Conservation (phyloP, 2,329 filamentous ascomycete genomes). For the Pyrenochaeta sp. region DNA sequence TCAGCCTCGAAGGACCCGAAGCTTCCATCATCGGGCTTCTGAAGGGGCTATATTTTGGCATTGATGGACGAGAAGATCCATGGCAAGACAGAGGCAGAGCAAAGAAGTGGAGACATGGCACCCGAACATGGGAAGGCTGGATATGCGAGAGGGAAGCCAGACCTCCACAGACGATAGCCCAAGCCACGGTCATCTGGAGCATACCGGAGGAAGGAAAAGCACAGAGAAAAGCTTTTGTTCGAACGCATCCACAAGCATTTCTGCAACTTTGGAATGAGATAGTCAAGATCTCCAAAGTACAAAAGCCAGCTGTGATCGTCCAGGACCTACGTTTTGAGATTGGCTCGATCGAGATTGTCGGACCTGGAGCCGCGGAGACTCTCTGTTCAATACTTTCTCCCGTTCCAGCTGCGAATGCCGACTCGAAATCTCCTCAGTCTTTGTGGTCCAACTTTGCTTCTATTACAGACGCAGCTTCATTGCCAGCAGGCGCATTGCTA, state of each 20-base stretch:
- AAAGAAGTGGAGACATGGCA: conserved; percentile 73
- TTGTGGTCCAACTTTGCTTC: conserved; percentile 40
- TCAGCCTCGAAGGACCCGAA: conserved; percentile 74
- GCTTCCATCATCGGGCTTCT: conserved; percentile 72
- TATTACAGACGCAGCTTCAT: conserved; percentile 60
- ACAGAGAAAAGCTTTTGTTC: conserved; percentile 68
- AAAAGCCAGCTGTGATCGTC: conserved; percentile 67
- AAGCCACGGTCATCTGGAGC: conserved; percentile 79
- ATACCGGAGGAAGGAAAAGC: conserved; percentile 25
- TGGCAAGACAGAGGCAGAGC: conserved; percentile 64
- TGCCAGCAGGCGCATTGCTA: conserved; percentile 75
- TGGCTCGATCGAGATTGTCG: conserved; percentile 73
- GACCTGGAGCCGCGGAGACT: conserved; percentile 80
- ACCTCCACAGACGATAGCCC: conserved; percentile 68
- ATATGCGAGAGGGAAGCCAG: conserved; percentile 62
- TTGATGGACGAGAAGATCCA: conserved; percentile 61
- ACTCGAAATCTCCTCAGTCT: conserved; percentile 42
- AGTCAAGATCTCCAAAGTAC: conserved; percentile 63
- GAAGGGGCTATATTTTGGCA: conserved; percentile 63
- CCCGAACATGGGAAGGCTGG: conserved; percentile 65
- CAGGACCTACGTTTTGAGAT: conserved; percentile 76
- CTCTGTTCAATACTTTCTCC: conserved; percentile 73
- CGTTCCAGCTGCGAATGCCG: conserved; percentile 14
- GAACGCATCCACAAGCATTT: conserved; percentile 84
- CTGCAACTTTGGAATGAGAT: conserved; percentile 72